These are phyloP conservation scores for Vanderwaltozyma tropicalis DNA, from an alignment of 805 yeast genomes.

Conservation along the genomic window DNA sequence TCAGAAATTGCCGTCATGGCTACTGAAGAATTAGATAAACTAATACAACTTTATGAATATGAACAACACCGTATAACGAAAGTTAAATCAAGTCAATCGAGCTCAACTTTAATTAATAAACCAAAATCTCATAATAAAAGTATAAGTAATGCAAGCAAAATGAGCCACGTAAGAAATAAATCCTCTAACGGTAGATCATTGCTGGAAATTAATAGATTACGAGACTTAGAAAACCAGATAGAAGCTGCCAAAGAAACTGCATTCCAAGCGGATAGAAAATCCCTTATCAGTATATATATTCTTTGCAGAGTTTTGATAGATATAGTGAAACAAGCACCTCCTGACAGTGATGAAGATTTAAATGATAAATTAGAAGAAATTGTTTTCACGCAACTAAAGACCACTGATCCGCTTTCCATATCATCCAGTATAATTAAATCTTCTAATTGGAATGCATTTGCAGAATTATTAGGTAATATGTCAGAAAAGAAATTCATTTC, in stretches of 20 bases:
- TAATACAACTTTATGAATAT: slow-evolving; percentile 29
- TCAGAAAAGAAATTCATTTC: slow-evolving; percentile 72
- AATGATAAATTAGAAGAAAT: slow-evolving; percentile 84
- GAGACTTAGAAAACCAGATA: slow-evolving; percentile 28
- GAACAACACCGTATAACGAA: slow-evolving; percentile 7
- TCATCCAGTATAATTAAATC: slow-evolving; percentile 66
- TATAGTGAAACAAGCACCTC: slow-evolving; percentile 80
- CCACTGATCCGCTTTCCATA: slow-evolving; percentile 69
- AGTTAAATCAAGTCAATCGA: neutral
- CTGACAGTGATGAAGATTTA: slow-evolving; percentile 63
- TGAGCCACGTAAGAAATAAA: slow-evolving; percentile 39
- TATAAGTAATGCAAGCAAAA: slow-evolving; percentile 26
- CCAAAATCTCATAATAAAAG: slow-evolving; percentile 24
- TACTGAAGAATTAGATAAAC: slow-evolving; percentile 41
- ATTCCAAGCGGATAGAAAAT: slow-evolving; percentile 76
- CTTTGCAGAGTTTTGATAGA: slow-evolving; percentile 87
- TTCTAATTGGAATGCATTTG: slow-evolving; percentile 89
- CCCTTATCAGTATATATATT: slow-evolving; percentile 76
- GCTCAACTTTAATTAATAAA: slow-evolving; percentile 1
- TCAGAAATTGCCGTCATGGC: slow-evolving; percentile 72
- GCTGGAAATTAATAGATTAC: slow-evolving; percentile 52
- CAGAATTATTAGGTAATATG: slow-evolving; percentile 84
- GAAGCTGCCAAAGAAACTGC: slow-evolving; percentile 50
- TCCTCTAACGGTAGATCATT: slow-evolving; percentile 31
- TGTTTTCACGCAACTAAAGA: slow-evolving; percentile 77